These are phyloP conservation scores for Pseudogymnoascus sp. DNA, from an alignment of 2,329 filamentous ascomycete genomes.

Conservation along the genomic window DNA sequence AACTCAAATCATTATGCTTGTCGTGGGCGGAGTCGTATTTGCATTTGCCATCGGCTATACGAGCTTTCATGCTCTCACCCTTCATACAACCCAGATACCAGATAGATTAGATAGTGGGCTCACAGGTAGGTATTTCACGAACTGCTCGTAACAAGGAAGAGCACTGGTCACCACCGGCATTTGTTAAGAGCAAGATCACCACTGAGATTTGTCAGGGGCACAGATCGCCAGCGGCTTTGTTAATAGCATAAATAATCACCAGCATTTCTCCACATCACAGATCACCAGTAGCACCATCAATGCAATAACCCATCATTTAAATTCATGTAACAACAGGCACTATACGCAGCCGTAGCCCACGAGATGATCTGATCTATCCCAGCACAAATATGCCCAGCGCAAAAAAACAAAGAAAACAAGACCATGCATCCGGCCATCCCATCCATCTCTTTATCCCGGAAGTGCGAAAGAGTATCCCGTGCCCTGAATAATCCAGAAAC, in stretches of 20 bases:
- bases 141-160: neutral
- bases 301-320: constrained; percentile 4
- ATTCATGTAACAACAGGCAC: neutral
- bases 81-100: neutral
- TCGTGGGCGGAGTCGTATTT: neutral
- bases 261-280: neutral
- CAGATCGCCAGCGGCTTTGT: neutral
- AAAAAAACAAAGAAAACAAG: neutral
- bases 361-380: neutral
- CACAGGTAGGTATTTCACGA: neutral
- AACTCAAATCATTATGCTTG: neutral
- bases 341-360: neutral
- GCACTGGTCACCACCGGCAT: neutral
- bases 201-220: neutral
- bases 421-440: neutral
- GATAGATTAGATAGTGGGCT: neutral
- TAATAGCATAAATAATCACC: too few relatives aligned
- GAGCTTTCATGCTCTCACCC: neutral
- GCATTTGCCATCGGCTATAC: neutral
- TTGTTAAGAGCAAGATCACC: neutral
- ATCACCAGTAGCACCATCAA: neutral
- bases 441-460: neutral
- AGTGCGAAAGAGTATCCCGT: neutral
- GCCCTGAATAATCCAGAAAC: neutral
- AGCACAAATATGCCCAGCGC: neutral